Evolutionary conservation across 495 filamentous ascomycete genomes (phyloP).

Genomic region (Hypomontagnella monticulosa): DNA sequence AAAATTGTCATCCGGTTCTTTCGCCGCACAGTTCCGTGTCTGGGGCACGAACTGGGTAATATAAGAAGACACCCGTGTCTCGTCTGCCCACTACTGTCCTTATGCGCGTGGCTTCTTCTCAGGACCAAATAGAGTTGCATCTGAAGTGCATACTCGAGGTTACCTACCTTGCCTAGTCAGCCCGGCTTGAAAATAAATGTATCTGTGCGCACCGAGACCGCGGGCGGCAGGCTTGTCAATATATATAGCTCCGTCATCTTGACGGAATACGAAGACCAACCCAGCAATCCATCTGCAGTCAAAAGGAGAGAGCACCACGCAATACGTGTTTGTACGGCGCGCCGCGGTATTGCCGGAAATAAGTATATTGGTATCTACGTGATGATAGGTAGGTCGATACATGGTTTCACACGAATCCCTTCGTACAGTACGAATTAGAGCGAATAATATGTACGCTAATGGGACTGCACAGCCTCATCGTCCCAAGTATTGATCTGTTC

Average conservation of each 20-base stretch:
- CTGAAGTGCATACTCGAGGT: slow-evolving; percentile 27
- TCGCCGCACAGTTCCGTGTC: background rate
- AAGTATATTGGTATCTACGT: slow-evolving; percentile 1
- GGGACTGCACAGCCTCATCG: slow-evolving; percentile 37
- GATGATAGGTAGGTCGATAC: background rate
- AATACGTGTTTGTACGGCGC: slow-evolving; percentile 10
- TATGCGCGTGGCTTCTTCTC: slow-evolving; percentile 14
- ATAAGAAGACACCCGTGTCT: slow-evolving; percentile 7
- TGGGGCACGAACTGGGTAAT: background rate
- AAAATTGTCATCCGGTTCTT: no score
- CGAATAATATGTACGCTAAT: slow-evolving; percentile 14
- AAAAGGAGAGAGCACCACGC: slow-evolving; percentile 29
- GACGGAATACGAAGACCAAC: slow-evolving; percentile 30
- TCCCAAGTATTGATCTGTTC: slow-evolving; percentile 22
- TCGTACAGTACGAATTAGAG: slow-evolving; percentile 26
- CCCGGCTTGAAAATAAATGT: slow-evolving; percentile 11
- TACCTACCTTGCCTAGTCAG: slow-evolving; percentile 15
- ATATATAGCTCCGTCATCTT: slow-evolving; percentile 25
- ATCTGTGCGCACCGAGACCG: slow-evolving; percentile 11
- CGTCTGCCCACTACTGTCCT: background rate
- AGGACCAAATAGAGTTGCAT: slow-evolving; percentile 25
- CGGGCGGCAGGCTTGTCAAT: slow-evolving; percentile 13
- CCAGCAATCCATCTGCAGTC: slow-evolving; percentile 32
- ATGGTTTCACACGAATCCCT: slow-evolving; percentile 15
- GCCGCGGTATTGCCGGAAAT: slow-evolving; percentile 20